Base-by-base conservation (phyloP, 805 yeast species). In the Blastobotrys muscicola region DNA sequence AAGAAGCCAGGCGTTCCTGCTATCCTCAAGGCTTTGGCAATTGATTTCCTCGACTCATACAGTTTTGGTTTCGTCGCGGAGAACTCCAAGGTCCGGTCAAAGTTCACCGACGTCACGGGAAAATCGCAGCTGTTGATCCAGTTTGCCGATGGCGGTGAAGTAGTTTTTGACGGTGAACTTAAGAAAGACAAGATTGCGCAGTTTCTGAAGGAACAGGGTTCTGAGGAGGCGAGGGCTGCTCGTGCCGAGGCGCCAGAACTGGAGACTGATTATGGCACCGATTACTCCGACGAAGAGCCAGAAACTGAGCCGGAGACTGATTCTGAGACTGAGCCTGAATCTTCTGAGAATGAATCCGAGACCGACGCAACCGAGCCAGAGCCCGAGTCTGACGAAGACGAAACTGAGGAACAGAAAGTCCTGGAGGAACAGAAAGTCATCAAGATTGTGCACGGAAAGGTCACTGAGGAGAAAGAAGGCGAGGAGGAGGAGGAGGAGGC, bases 1-100 rank as follows among this genome's bases (percentile, higher is more conserved):
- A 50, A 53, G 41, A 56, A 54, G 49, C 36, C 55, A 34, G 46
- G 52, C 12, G 49, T 55, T 12, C 59, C 63, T 9, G 58, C 64
- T 6, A 43, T 61, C 13, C 45, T 56, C 50, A 58, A 58, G 50
- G 54, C 50, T 9, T 49, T 61, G 36, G 56, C 62, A 30, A 50
- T 50, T 8, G 59, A 59, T 45, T 58, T 54, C 44, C 4, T 57
- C 34, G 57, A 58, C 33, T 48, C 49, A 29, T 36, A 53, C 39
- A 44, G 51, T n/a, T 60, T 61, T 38, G 64, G 52, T 16, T 51
- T 47, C 32, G 47, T 58, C 2, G 57, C 33, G 9, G 54, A 52
- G 26, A 55, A 56, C 20, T 43, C 55, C 9, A 51, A 57, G 59
- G 46, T 47, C 38, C 43, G 49, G 38, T 42, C 55, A 13, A 55